Evolutionary conservation across 2,329 filamentous ascomycete species (phyloP).

Genomic region (Sarocladium strictum): DNA sequence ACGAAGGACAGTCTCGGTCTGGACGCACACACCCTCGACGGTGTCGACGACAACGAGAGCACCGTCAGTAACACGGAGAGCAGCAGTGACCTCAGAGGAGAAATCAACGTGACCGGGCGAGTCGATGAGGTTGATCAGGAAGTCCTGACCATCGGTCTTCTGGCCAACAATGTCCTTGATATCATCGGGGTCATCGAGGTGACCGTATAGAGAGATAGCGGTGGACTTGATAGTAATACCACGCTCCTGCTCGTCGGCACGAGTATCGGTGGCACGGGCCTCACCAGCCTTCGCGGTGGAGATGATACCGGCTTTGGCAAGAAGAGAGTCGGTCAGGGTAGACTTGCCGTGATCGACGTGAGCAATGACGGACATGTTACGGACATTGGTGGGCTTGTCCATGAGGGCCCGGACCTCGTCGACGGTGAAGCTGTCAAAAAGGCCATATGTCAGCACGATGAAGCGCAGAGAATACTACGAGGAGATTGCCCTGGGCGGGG

Average conservation of each 20-base stretch:
- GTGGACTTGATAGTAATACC: constrained; percentile 99
- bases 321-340: constrained; percentile 97
- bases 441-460: constrained; percentile 5
- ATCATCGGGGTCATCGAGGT: constrained; percentile 75
- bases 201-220: constrained; percentile 95
- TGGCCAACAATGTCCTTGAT: constrained; percentile 89
- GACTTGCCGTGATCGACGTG: constrained; percentile 99
- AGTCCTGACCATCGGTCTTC: constrained; percentile 86
- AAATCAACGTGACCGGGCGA: constrained; percentile 99
- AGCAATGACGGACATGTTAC: constrained; percentile 99
- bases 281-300: constrained; percentile 96
- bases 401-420: constrained; percentile 79
- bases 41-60: constrained; percentile 99
- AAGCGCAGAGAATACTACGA: constrained; percentile 10
- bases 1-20: constrained; percentile 98
- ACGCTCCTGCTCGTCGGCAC: constrained; percentile 97
- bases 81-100: constrained; percentile 98
- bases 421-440: constrained; percentile 78
- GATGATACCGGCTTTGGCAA: constrained; percentile 99
- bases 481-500: not conserved
- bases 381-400: constrained; percentile 73
- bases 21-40: constrained; percentile 99
- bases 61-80: constrained; percentile 99
- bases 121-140: constrained; percentile 99
- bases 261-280: constrained; percentile 92